Evolutionary conservation across 495 filamentous ascomycete genomes (phyloP), one percentile per base, ranked within the genome.

Genomic region (Neurospora hispaniola): DNA sequence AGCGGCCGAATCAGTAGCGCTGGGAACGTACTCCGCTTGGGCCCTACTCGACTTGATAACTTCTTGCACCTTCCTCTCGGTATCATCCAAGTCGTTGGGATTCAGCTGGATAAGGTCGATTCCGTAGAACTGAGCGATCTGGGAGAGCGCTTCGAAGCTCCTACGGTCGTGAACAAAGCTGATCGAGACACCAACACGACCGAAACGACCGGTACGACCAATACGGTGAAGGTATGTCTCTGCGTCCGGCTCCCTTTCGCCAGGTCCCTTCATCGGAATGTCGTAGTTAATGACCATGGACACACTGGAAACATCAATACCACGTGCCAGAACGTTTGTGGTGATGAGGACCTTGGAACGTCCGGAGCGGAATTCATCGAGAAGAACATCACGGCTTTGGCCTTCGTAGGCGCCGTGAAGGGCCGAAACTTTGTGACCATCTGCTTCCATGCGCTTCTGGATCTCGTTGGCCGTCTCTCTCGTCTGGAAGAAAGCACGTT

Each of bases 171-270:
- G 89, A 40, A 99, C 92, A 75, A 99, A 97, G 73, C 89, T 92
- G 77, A 99, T 94, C 44, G 92, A 91, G 73, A 98, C 94, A 76
- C 96, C 96, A n/a, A 97, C 93, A 79, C 95, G 94, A 39, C 96
- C 96, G 78, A 98, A 99, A 59, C 96, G 93, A 71, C 96, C 96
- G 2, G 96, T 98, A 79, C 96, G 93, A 73, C 96, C 96, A 79
- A 98, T 98, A 81, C 96, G 92, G 87, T 99, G 96, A 48, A 99
- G 92, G 79, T 99, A 99, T 5, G 96, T 98, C 81, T 97, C 93
- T 35, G 87, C 87, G 77, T 99, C 96, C 3, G 94, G 89, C 71
- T 82, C 83, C 14, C 74, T 70, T 43, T 87, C 83, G 70, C 81
- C 81, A 23, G 77, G 71, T 9, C 85, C 85, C 75, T 88, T 89